Evolutionary conservation across 2,329 filamentous ascomycete species (phyloP), one percentile per base, ranked within the genome.

Genomic region (Diplodia sapinea): DNA sequence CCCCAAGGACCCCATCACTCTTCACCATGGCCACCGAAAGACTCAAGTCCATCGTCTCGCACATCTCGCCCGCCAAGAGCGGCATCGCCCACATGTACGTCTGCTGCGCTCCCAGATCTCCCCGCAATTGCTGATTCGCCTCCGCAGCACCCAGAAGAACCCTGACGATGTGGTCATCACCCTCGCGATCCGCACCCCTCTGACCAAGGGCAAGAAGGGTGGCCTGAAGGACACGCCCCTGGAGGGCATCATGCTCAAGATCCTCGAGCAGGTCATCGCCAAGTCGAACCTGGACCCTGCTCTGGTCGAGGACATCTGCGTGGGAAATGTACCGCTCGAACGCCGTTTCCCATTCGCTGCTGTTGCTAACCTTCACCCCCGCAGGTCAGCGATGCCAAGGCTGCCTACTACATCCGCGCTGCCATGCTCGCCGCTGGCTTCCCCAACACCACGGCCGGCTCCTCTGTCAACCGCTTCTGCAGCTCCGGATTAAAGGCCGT

Each of bases 141-240:
- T 33, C 17, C 12, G 52, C 73, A 97, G 93, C 76, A 93, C 92
- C 68, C 89, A 92, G 73, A 94, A 98, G 85, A 96, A 96, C 80
- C 88, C 94, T 73, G 94, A 98, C 79, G 95, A 99, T 83, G 86
- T 99, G 66, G 95, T 99, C 78, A 97, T 98, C 77, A 99, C 95
- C 8, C 88, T 96, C 68, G 94, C 94, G 33, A 84, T 94, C 74
- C 91, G 95, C 67, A 97, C 94, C 33, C 93, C 95, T 0, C 86
- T 99, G 70, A 86, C 90, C 77, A 98, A 97, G 83, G 93, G 87
- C 64, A 86, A 86, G 79, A 97, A 97, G 86, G 94, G 95, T 72
- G 93, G 93, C 51, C 91, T 99, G 85, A 98, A 97, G 84, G 94
- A 99, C 79, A 96, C 93, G 6, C 87, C 86, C 50, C 87, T 98